phyloP scores from a whole-genome alignment of 257 asterid genomes.

The Nyctanthes arbortristis region DNA sequence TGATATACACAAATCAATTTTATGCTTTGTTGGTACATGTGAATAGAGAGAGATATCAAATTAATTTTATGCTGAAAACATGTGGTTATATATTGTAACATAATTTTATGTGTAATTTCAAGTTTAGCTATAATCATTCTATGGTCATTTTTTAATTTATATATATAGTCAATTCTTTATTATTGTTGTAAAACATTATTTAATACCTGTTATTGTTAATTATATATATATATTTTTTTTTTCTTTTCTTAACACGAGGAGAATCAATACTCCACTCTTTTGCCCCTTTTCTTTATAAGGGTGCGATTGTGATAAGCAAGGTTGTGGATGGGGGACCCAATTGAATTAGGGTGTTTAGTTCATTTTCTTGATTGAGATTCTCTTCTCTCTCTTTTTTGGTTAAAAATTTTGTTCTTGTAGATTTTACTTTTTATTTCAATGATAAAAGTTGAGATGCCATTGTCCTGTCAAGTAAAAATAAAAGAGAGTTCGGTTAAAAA shows the following conservation, averaged over 20 bases:
- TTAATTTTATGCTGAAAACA: too few relatives aligned
- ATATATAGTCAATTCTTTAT: too few relatives aligned
- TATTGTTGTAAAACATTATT: too few relatives aligned
- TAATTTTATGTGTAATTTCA: too few relatives aligned
- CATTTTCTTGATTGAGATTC: neutral
- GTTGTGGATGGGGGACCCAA: neutral
- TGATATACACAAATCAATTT: too few relatives aligned
- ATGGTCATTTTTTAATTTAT: too few relatives aligned
- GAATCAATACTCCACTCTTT: slow-evolving; percentile 11
- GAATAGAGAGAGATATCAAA: too few relatives aligned
- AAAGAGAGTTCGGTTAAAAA: neutral
- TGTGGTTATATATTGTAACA: too few relatives aligned
- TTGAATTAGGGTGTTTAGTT: neutral
- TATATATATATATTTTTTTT: too few relatives aligned
- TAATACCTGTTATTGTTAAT: neutral
- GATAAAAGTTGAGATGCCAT: neutral
- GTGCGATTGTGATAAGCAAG: neutral
- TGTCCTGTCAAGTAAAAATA: neutral
- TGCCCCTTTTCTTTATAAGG: neutral
- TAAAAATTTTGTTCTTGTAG: neutral
- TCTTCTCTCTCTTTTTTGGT: neutral
- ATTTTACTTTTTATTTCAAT: neutral
- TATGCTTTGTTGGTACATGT: too few relatives aligned
- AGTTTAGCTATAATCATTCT: too few relatives aligned
- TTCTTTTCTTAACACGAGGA: neutral